Percentiles rank a stretch among this genome's conserved stretches.
Conservation (phyloP, 1,139 yeast species). For the Nakaseomyces kungkrabaensis region DNA sequence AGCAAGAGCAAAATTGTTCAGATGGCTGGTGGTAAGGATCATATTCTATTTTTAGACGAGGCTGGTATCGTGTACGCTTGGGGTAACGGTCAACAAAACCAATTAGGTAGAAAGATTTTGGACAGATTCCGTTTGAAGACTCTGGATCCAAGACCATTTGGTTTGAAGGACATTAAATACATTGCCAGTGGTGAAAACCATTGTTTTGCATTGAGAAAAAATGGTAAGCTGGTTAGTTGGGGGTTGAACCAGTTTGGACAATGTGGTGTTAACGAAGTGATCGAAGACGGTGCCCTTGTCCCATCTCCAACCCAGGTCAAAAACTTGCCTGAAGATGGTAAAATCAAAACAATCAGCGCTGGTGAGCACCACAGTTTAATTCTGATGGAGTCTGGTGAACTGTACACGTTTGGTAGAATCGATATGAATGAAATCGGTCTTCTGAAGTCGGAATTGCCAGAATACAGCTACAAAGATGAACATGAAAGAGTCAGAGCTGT, state of each 20-base stretch:
- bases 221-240: conserved; percentile 74
- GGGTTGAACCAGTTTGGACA: conserved; percentile 96
- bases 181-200: conserved; percentile 94
- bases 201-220: conserved; percentile 77
- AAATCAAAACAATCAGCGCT: conserved; percentile 56
- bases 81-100: conserved; percentile 95
- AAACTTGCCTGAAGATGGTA: conserved; percentile 45
- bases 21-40: conserved; percentile 89
- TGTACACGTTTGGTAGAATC: conserved; percentile 80
- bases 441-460: conserved; percentile 49
- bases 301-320: conserved; percentile 64
- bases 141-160: conserved; percentile 60
- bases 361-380: conserved; percentile 94
- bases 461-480: conserved; percentile 62
- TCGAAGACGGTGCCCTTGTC: conserved; percentile 75
- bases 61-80: conserved; percentile 88
- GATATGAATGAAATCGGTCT: conserved; percentile 93
- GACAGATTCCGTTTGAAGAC: conserved; percentile 67
- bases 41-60: conserved; percentile 68
- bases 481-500: conserved; percentile 81
- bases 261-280: conserved; percentile 63
- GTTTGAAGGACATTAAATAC: conserved; percentile 63
- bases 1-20: conserved; percentile 63
- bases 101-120: conserved; percentile 72
- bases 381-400: conserved; percentile 56